Percentiles rank a stretch among this genome's conserved stretches.
These are phyloP conservation scores for Cornus controversa DNA, from an alignment of 148 eudicot species.

Conservation along the genomic window DNA sequence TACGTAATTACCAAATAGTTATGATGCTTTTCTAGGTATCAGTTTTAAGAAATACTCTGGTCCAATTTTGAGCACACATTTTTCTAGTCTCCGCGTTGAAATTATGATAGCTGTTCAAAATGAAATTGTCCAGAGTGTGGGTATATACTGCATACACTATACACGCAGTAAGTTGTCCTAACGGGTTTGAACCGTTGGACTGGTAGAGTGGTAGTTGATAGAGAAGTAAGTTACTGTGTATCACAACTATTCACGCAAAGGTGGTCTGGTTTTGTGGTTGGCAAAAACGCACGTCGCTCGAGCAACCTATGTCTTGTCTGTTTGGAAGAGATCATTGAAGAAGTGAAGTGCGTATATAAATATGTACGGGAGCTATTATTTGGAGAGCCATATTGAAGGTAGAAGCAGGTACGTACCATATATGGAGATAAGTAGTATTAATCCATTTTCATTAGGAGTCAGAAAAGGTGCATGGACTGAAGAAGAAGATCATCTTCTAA, in stretches of 20 bases:
- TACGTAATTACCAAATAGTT: too few species aligned
- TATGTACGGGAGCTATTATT: too few species aligned
- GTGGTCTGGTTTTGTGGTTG: background rate
- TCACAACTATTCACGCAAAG: background rate
- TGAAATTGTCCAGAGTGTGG: background rate
- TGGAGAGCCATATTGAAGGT: too few species aligned
- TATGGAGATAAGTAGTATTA: too few species aligned
- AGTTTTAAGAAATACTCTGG: too few species aligned
- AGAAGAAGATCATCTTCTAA: slow-evolving; percentile 1
- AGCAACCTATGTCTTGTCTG: background rate
- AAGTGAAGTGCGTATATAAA: too few species aligned
- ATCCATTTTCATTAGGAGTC: background rate
- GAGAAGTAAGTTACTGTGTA: background rate
- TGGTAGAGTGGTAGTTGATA: background rate
- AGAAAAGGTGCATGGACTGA: background rate
- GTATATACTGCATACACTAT: too few species aligned
- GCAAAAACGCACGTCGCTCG: background rate
- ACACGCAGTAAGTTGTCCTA: too few species aligned
- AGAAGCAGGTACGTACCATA: too few species aligned
- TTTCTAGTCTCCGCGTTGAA: background rate
- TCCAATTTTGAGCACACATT: background rate
- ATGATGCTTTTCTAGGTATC: too few species aligned
- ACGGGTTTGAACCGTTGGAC: background rate
- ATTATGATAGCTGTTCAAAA: background rate
- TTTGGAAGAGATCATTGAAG: too few species aligned